These are phyloP conservation scores for Colletotrichum lupini DNA, from an alignment of 2,329 filamentous ascomycete species.

Conservation along the genomic window DNA sequence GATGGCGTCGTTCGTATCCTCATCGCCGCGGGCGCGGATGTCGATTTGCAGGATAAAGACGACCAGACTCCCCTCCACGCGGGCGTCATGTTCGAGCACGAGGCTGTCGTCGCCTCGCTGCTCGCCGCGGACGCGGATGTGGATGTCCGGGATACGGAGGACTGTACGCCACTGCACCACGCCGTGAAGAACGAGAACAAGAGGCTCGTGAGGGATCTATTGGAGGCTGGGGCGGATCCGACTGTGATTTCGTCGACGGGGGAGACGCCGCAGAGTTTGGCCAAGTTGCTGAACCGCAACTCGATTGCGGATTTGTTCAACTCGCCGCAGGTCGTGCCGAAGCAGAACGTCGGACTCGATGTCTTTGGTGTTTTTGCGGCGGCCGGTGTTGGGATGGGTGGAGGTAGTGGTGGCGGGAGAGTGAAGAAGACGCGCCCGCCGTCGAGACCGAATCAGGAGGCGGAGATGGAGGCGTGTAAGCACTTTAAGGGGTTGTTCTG, in stretches of 20 bases:
- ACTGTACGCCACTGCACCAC: slow-evolving; percentile 37
- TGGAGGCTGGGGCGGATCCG: slow-evolving; percentile 36
- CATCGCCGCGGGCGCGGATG: slow-evolving; percentile 37
- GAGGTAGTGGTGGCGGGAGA: background rate
- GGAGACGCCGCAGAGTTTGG: slow-evolving; percentile 35
- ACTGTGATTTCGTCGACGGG: slow-evolving; percentile 34
- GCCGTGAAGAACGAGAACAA: slow-evolving; percentile 37
- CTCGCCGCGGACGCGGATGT: slow-evolving; percentile 32
- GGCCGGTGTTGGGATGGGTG: too few species aligned
- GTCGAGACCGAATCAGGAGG: slow-evolving; percentile 29
- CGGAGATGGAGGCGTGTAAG: slow-evolving; percentile 33
- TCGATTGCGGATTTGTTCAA: slow-evolving; percentile 34
- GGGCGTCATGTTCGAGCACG: slow-evolving; percentile 37
- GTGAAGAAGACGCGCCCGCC: slow-evolving; percentile 23
- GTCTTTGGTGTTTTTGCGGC: background rate
- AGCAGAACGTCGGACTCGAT: slow-evolving; percentile 20
- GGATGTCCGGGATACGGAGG: slow-evolving; percentile 32
- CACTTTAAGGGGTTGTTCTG: slow-evolving; percentile 35
- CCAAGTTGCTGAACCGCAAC: slow-evolving; percentile 21
- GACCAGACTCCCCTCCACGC: slow-evolving; percentile 37
- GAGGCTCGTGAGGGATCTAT: slow-evolving; percentile 30
- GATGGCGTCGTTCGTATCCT: slow-evolving; percentile 30
- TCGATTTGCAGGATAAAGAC: slow-evolving; percentile 35
- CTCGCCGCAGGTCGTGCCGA: slow-evolving; percentile 28
- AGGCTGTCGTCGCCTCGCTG: slow-evolving; percentile 31